Evolutionary conservation across 495 filamentous ascomycete genomes (phyloP), one percentile per base, ranked within the genome.

Genomic region (Mytilinidion resinicola): DNA sequence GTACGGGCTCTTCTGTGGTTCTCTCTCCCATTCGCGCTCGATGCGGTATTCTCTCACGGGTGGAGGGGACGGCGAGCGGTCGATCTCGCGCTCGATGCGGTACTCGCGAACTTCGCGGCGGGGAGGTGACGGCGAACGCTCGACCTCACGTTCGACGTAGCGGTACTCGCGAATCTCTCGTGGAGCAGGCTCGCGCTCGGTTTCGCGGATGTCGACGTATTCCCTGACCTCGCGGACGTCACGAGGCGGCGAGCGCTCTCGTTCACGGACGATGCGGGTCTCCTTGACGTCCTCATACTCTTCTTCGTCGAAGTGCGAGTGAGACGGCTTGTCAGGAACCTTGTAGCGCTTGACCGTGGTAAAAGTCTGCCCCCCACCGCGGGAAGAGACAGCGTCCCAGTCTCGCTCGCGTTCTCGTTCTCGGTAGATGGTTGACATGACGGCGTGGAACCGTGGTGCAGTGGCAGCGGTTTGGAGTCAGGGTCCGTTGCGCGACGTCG

Each of bases 301-400:
- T 51, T 69, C 65, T 9, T 66, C 63, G 14, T 67, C 59, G 38
- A 62, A 51, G 25, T 30, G 25, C 25, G 25, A 30, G 25, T 30
- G 25, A 6, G 25, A 30, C 21, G 56, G 39, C 9, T 48, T 57
- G 12, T 75, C 73, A 38, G 72, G 73, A 3, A 74, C 61, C 56
- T 70, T 69, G 61, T 75, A 75, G 38, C 72, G 69, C 47, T 70
- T 69, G 37, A 75, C 69, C 2, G 73, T 75, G 44, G 70, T 72
- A 61, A 65, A 73, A 42, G 59, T 56, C 43, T 56, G 67, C 5
- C 64, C 64, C 17, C 47, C 51, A 41, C 17, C 25, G 42, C 61
- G 61, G 57, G 56, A 53, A 20, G 61, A 65, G 14, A 36, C 17
- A 11, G 54, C 55, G 34, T 69, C 67, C 61, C 63, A 66, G 56